Evolutionary conservation across 768 basidiomycete species (phyloP), one percentile per base, ranked within the genome.

Genomic region (Serendipita vermifera): DNA sequence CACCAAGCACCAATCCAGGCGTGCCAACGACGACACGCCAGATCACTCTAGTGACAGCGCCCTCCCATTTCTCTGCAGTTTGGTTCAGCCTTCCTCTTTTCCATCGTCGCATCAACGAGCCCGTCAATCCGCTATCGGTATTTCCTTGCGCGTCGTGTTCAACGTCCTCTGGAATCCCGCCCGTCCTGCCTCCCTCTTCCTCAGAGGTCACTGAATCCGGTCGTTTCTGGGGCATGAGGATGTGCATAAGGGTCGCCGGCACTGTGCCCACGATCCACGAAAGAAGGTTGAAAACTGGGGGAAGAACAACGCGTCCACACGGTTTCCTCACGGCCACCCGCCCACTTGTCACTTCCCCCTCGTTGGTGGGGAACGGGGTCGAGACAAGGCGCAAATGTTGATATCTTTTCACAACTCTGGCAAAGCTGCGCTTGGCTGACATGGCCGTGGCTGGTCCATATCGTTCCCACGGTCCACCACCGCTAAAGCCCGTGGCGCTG

Each of bases 341-440:
- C n/a, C 9, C 5, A 13, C 24, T 3, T 27, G 24, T 9, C 9
- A 15, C 7, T 9, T 22, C n/a, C n/a, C 24, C 24, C 9, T 29
- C 15, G n/a, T 15, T 1, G 17, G 15, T 22, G 7, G 29, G 29
- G 9, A 24, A 5, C n/a, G n/a, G 29, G 5, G 27, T 7, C n/a
- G 46, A 29, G 7, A 51, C 7, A 29, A 51, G 22, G 9, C 22
- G 46, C 9, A 51, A 31, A 51, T 51, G 46, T 27, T 51, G 46
- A 31, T 51, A 51, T 7, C 46, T 22, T 31, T 31, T 22, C 7
- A 51, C 27, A n/a, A 51, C 46, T 2, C 29, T 31, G 7, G 27
- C 46, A 51, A 51, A 51, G 46, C 46, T 51, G 2, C 46, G 17
- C 29, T 51, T 51, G 26, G 46, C 46, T 24, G 46, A 51, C 7